Evolutionary conservation across 176 grass and related monocot genomes (phyloP), one percentile per base, ranked within the genome.

Genomic region (Aegilops bicornis): DNA sequence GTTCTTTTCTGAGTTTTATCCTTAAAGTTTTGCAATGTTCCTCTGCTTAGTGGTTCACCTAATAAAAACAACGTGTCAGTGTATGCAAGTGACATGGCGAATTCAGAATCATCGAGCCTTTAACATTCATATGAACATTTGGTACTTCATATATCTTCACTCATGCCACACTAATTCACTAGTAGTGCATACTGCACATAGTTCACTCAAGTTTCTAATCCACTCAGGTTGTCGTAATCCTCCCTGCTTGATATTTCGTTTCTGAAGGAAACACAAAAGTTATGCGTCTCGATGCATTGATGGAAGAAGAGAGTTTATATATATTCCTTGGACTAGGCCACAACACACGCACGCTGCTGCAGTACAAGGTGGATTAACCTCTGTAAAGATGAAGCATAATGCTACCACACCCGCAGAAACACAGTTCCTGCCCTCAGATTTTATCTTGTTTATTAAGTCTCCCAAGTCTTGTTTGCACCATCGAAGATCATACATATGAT

Each of bases 21-120:
- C 50, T 54, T 54, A 54, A 54, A 54, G 50, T 54, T 54, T 54
- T 54, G 50, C 50, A 42, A 32, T 73, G 40, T 74, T 58, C 52
- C 36, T 45, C 45, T 78, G 7, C 2, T 60, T 88, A 88, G 22
- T 50, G 20, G 58, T 70, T 78, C 16, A 78, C 35, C 48, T 83
- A 67, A 76, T 66, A 52, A 71, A 86, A 76, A 88, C 33, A 73
- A 77, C 32, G 33, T 59, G 13, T 8, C 31, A 59, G 8, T 73
- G 1, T 48, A 36, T 67, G 63, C 78, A 69, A 70, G 11, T 71
- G 47, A 70, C 19, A 43, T 70, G 61, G 63, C 20, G 74, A 24
- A 82, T 62, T 25, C 75, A 64, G 64, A 83, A 72, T 29, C 39
- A 22, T 84, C 40, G 37, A 72, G 7, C 36, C 23, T 74, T 74